These are phyloP conservation scores for Eruca vesicaria DNA, from an alignment of 441 rosid genomes.

Conservation along the genomic window DNA sequence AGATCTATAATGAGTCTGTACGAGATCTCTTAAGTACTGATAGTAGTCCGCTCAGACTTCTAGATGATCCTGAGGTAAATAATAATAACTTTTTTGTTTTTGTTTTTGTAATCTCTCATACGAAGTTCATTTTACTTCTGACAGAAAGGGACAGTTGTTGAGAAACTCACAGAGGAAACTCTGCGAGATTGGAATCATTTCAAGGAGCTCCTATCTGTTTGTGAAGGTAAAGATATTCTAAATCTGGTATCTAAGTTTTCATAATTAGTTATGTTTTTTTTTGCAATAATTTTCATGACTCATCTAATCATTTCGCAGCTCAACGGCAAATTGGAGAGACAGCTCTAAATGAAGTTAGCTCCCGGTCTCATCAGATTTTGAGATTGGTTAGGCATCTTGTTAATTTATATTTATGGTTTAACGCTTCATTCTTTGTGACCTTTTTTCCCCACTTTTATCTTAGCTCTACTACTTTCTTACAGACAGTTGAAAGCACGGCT, in stretches of 20 bases:
- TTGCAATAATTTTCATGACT: constrained; percentile 16
- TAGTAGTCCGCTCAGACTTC: constrained; percentile 67
- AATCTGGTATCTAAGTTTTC: background rate
- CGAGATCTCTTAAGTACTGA: constrained; percentile 74
- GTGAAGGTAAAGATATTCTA: constrained; percentile 61
- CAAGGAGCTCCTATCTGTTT: constrained; percentile 62
- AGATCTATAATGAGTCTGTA: constrained; percentile 89
- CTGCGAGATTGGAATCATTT: constrained; percentile 75
- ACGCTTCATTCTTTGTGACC: constrained; percentile 4
- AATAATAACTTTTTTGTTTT: constrained; percentile 11
- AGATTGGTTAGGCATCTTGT: constrained; percentile 57
- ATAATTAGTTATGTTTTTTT: background rate
- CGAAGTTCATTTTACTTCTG: constrained; percentile 12
- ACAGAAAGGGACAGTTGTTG: constrained; percentile 90
- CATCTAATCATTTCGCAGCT: constrained; percentile 44
- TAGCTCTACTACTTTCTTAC: constrained; percentile 17
- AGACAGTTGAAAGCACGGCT: constrained; percentile 84
- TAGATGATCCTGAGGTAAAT: constrained; percentile 84
- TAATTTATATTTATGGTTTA: constrained; percentile 19
- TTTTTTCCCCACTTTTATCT: background rate
- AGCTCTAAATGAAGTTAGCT: constrained; percentile 79
- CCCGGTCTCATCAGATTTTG: constrained; percentile 90
- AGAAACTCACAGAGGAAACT: constrained; percentile 79
- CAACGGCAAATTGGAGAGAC: constrained; percentile 91
- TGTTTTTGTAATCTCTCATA: background rate